Conservation (phyloP, 192 early-diverging fungal species). For the Helicostylum pulchrum region DNA sequence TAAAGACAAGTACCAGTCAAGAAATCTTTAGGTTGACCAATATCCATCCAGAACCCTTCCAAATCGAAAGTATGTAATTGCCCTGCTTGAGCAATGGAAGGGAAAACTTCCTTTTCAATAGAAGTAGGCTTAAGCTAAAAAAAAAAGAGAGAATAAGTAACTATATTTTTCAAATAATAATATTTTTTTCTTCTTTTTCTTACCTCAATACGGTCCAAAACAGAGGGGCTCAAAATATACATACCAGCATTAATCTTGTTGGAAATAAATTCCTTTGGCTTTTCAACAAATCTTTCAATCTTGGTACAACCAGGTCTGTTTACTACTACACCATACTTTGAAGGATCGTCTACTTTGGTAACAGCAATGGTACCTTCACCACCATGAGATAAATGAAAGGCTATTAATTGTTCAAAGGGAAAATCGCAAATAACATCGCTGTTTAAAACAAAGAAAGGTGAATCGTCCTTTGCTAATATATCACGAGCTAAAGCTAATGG, state of each 20-base stretch:
- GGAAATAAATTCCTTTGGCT: conserved; percentile 90
- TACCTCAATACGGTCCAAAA: conserved; percentile 88
- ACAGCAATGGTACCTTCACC: conserved; percentile 93
- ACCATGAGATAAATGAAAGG: conserved; percentile 91
- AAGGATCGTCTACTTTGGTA: conserved; percentile 96
- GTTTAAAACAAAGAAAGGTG: conserved; percentile 98
- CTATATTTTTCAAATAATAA: background rate
- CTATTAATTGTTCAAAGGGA: conserved; percentile 84
- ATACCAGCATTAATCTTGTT: conserved; percentile 99
- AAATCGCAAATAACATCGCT: conserved; percentile 99
- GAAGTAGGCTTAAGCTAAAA: conserved; percentile 86
- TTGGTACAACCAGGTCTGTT: conserved; percentile 63
- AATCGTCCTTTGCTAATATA: conserved; percentile 86
- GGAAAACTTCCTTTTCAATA: conserved; percentile 98
- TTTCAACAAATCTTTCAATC: conserved; percentile 98
- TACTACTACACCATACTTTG: conserved; percentile 98
- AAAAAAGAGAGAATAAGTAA: conserved; percentile 13
- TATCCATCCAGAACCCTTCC: conserved; percentile 98
- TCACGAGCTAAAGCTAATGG: conserved; percentile 93
- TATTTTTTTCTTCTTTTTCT: too few species aligned
- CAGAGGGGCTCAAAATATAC: conserved; percentile 94
- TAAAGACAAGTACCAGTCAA: conserved; percentile 94
- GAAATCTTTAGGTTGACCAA: conserved; percentile 99
- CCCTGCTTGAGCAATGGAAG: conserved; percentile 79
- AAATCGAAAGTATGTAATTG: conserved; percentile 93